These are phyloP conservation scores for Lyophyllum atratum DNA, from an alignment of 768 basidiomycete genomes.

Conservation along the genomic window DNA sequence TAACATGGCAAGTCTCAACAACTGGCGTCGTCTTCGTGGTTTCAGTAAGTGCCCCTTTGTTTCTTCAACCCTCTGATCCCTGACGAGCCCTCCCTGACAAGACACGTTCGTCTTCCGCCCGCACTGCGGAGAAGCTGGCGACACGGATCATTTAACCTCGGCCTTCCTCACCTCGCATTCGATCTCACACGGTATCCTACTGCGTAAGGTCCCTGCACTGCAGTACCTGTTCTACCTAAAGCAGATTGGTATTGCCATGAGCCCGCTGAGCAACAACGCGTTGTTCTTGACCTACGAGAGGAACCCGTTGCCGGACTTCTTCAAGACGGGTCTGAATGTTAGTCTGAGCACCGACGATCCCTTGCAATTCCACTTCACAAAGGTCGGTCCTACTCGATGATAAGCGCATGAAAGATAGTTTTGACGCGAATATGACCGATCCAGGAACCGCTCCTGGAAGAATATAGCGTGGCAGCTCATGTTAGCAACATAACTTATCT, in stretches of 20 bases:
- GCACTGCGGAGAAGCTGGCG: conserved; percentile 97
- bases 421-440: conserved; percentile 10
- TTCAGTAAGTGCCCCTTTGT: conserved; percentile 75
- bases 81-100: conserved; percentile 30
- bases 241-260: conserved; percentile 99
- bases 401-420: background rate
- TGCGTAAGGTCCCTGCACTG: conserved; percentile 95
- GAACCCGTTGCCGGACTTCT: conserved; percentile 96
- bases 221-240: conserved; percentile 98
- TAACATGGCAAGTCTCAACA: conserved; percentile 93
- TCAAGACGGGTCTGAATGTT: conserved; percentile 94
- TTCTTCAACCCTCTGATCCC: too few relatives aligned
- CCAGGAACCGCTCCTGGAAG: conserved; percentile 92
- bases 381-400: conserved; percentile 48
- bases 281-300: conserved; percentile 96
- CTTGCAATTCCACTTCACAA: conserved; percentile 97
- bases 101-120: conserved; percentile 97
- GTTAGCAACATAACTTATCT: conserved; percentile 40
- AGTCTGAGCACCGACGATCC: conserved; percentile 96
- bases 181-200: conserved; percentile 97
- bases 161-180: conserved; percentile 97
- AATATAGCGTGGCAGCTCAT: conserved; percentile 98
- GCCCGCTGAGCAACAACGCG: conserved; percentile 96
- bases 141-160: conserved; percentile 95
- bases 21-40: conserved; percentile 84